phyloP scores from a whole-genome alignment of 2,329 filamentous ascomycete genomes.

The Colletotrichum sp. region DNA sequence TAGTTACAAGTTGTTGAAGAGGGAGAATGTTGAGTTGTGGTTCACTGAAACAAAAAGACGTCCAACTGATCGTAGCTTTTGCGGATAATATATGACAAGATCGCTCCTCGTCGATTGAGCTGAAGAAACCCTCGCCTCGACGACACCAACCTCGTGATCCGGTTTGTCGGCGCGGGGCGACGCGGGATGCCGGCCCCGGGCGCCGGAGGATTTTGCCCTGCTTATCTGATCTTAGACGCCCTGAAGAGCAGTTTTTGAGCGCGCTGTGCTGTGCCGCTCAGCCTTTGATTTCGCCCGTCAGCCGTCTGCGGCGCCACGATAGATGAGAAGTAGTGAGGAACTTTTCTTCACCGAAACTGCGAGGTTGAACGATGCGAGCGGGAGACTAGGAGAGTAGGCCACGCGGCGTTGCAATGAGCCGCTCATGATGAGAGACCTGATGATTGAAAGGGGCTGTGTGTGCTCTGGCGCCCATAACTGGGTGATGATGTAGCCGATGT shows the following conservation, averaged over 20 bases:
- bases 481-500: background rate
- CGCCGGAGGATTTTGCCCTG: background rate
- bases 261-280: background rate
- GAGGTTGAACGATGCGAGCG: too few relatives aligned
- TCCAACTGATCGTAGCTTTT: background rate
- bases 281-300: background rate
- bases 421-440: background rate
- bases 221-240: background rate
- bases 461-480: background rate
- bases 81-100: background rate
- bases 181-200: background rate
- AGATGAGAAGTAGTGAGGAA: background rate
- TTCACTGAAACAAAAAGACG: background rate
- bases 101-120: background rate
- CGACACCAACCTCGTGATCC: background rate
- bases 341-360: background rate
- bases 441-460: background rate
- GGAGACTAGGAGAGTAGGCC: too few relatives aligned
- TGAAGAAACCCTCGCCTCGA: background rate
- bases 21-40: fast-evolving
- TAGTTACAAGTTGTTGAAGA: fast-evolving
- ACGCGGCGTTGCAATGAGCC: background rate
- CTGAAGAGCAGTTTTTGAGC: background rate
- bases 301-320: background rate
- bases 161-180: background rate